Percentiles rank a stretch among this genome's conserved stretches.
Evolutionary conservation across 495 filamentous ascomycete genomes (phyloP).

Genomic region (Delitschia confertaspora): DNA sequence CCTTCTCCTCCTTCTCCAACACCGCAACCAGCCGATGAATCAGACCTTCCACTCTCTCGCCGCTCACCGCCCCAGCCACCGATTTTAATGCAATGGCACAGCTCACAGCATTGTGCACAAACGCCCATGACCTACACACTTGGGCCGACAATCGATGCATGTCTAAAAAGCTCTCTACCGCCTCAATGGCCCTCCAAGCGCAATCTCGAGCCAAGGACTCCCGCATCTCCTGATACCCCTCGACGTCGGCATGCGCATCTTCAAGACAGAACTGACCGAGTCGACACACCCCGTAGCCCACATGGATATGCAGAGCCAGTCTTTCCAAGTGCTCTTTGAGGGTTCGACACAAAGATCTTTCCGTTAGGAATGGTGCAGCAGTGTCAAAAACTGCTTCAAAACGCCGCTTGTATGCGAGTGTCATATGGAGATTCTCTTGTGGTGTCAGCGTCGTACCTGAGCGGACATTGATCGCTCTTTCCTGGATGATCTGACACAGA

Average conservation of each 20-base stretch:
- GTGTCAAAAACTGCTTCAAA: not conserved
- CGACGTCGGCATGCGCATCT: not conserved
- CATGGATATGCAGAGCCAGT: not conserved
- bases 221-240: not conserved
- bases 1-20: not conserved
- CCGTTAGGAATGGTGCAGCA: not conserved
- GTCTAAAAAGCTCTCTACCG: not conserved
- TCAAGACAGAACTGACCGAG: not conserved
- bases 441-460: not conserved
- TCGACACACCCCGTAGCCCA: not conserved
- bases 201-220: not conserved
- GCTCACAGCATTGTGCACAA: not conserved
- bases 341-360: not conserved
- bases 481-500: not conserved
- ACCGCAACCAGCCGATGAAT: not conserved
- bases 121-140: not conserved
- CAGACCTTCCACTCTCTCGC: not conserved
- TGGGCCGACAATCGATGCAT: not conserved
- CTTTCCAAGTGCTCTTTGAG: not conserved
- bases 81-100: not conserved
- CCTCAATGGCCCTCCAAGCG: not conserved
- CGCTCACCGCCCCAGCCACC: not conserved
- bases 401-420: too few species aligned
- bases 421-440: not conserved
- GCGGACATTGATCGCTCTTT: too few species aligned